Conservation (phyloP, 1,284 basidiomycete genomes). For the Irpex sp. region DNA sequence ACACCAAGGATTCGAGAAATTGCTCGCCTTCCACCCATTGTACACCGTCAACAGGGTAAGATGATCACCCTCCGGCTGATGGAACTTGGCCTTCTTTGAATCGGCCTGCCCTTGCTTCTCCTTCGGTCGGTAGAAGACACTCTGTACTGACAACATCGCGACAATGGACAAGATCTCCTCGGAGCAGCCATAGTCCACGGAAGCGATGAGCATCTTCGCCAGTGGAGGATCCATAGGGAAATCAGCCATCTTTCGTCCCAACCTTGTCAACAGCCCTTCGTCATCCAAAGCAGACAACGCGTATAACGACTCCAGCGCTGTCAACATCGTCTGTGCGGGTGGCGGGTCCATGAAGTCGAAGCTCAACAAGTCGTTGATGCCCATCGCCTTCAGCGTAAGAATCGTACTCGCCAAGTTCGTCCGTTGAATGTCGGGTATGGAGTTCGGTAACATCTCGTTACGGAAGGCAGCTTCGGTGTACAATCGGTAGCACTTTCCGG, state of each 20-base stretch:
- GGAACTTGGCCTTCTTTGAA: conserved; percentile 98
- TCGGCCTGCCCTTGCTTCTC: conserved; percentile 99
- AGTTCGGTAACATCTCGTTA: conserved; percentile 98
- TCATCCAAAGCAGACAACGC: conserved; percentile 95
- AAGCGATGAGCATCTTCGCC: conserved; percentile 99
- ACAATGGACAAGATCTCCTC: conserved; percentile 97
- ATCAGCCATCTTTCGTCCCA: conserved; percentile 99
- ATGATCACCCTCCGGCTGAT: conserved; percentile 97
- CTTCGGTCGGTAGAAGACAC: conserved; percentile 96
- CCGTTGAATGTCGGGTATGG: conserved; percentile 96
- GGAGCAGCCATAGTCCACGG: conserved; percentile 93
- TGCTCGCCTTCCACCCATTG: conserved; percentile 96
- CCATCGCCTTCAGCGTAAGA: conserved; percentile 96
- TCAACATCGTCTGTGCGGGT: conserved; percentile 92
- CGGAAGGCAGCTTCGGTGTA: conserved; percentile 98
- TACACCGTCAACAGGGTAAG: conserved; percentile 94
- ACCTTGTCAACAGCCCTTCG: conserved; percentile 88
- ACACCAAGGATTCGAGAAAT: conserved; percentile 96
- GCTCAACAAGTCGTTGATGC: conserved; percentile 94
- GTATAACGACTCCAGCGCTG: conserved; percentile 90
- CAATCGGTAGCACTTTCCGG: conserved; percentile 96
- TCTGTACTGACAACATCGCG: conserved; percentile 96
- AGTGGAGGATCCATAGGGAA: conserved; percentile 96
- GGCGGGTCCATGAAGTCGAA: conserved; percentile 99
- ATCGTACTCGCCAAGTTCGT: conserved; percentile 94